Conservation (phyloP, 2,329 filamentous ascomycete species). For the Diaporthe longicolla region DNA sequence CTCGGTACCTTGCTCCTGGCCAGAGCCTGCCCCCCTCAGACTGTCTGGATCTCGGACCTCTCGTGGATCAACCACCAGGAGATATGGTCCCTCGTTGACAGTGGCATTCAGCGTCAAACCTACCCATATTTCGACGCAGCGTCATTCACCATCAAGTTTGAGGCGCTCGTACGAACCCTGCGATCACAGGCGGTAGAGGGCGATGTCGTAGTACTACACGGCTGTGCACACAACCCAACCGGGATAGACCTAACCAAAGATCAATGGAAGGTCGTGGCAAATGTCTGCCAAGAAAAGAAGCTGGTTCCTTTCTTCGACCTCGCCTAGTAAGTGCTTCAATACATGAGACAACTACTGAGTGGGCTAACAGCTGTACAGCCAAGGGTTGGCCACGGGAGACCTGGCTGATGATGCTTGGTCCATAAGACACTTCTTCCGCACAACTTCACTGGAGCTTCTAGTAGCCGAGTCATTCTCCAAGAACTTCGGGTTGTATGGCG, state of each 20-base stretch:
- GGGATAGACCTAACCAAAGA: neutral
- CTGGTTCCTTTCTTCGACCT: neutral
- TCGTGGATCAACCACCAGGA: slow-evolving; percentile 12
- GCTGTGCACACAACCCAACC: slow-evolving; percentile 12
- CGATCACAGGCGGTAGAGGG: neutral
- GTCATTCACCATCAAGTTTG: neutral
- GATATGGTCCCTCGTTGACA: slow-evolving; percentile 9
- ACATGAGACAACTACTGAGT: too few species aligned
- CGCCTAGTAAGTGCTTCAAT: neutral
- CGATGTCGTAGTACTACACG: neutral
- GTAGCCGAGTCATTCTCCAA: neutral
- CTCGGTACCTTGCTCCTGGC: neutral
- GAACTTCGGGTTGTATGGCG: slow-evolving; percentile 1
- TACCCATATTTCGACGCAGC: neutral
- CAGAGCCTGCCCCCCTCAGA: neutral
- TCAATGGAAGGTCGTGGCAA: neutral
- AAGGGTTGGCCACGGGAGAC: slow-evolving; percentile 11
- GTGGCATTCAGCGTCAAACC: neutral
- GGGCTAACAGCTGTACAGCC: neutral
- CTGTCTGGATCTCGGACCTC: neutral
- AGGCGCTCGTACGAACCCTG: neutral
- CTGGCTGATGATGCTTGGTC: neutral
- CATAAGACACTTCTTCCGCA: neutral
- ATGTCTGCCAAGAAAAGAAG: neutral
- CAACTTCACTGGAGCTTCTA: neutral